Evolutionary conservation across 2,329 filamentous ascomycete species (phyloP), one percentile per base, ranked within the genome.

Genomic region (Neophaeococcomyces aloes): DNA sequence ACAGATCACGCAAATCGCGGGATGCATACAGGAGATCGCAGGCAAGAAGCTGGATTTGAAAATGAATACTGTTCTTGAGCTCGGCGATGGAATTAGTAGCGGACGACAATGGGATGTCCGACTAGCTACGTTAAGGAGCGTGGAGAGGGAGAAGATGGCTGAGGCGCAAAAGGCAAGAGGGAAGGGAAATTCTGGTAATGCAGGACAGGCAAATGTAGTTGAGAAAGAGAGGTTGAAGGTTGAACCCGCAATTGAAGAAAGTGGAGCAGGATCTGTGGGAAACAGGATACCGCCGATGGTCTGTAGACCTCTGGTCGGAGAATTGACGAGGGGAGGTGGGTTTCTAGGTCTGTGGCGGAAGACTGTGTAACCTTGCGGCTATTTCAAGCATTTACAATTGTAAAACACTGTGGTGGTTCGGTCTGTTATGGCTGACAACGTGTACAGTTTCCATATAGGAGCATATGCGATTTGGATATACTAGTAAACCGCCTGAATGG

Each of bases 1-100:
- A 0, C 85, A 78, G 53, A 78, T 91, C 46, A 87, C 83, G 7
- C 85, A 89, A 60, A 81, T 89, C 44, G 77, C 72, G 31, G 72
- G 78, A 4, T 83, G 80, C 46, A 66, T 80, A 21, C 63, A 72
- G 35, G 59, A 66, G 30, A 72, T 78, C 25, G 71, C 71, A 45
- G 62, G 70, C 21, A 64, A 74, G 10, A 62, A 61, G 2, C 64
- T 85, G 42, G 75, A 76, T 1, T 67, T 79, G 35, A 49, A 62
- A 7, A 57, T 67, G 46, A 66, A 70, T 36, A 62, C 61, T 48
- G 65, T 64, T 3, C 58, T 70, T 13, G 68, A 71, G 49, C 53
- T 70, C 6, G 68, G 68, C 0, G 57, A 61, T 15, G 67, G 65
- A 0, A 60, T 70, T 14, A 70, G 65, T 25, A 64, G 60, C 37